phyloP scores from a whole-genome alignment of 2,329 filamentous ascomycete species.

The Penicillium sp. region DNA sequence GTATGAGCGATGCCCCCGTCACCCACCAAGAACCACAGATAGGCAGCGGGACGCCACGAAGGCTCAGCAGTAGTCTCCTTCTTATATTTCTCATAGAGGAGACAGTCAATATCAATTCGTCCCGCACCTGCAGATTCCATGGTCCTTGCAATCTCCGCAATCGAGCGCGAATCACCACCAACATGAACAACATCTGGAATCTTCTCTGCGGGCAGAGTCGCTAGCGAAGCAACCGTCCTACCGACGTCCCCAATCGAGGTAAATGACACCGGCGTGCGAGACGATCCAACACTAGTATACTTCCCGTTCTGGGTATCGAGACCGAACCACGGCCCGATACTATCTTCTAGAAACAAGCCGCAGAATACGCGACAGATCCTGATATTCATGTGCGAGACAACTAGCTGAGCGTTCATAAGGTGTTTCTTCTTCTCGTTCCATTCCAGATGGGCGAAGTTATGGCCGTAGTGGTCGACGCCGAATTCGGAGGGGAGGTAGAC shows the following conservation, averaged over 20 bases:
- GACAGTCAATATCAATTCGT: conserved; percentile 7
- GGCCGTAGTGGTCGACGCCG: conserved; percentile 38
- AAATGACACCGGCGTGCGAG: conserved; percentile 30
- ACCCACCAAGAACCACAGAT: conserved; percentile 38
- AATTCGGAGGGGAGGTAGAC: conserved; percentile 41
- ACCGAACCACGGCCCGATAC: conserved; percentile 36
- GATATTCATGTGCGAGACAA: conserved; percentile 13
- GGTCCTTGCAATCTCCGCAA: conserved; percentile 11
- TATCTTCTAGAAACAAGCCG: conserved; percentile 3
- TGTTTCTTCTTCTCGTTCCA: conserved; percentile 13
- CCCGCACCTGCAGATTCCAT: conserved; percentile 12
- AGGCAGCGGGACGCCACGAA: conserved; percentile 28
- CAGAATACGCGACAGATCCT: conserved; percentile 5
- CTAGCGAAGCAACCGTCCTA: conserved; percentile 30
- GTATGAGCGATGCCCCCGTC: conserved; percentile 31
- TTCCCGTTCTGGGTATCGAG: conserved; percentile 25
- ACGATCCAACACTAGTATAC: conserved; percentile 33
- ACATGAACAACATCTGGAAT: conserved; percentile 19
- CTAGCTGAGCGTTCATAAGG: background rate
- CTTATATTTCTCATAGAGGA: conserved; percentile 27
- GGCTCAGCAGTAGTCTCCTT: conserved; percentile 17
- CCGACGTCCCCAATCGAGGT: conserved; percentile 36
- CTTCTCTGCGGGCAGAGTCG: conserved; percentile 15
- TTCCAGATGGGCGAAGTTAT: conserved; percentile 12
- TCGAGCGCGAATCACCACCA: conserved; percentile 13